phyloP scores from a whole-genome alignment of 2,329 filamentous ascomycete genomes.

The Teratosphaeria destructans region DNA sequence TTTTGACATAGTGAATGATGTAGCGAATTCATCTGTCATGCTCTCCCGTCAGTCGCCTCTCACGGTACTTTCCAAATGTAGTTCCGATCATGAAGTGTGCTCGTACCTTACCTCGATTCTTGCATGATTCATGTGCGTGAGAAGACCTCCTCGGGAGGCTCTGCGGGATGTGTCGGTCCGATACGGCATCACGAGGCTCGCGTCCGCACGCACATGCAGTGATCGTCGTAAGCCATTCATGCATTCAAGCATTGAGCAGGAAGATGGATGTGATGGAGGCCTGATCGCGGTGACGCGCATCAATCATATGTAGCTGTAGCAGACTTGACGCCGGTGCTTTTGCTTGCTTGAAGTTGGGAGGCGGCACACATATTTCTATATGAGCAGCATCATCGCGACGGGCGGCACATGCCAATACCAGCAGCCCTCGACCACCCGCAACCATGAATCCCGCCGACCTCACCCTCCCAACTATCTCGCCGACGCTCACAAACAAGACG shows the following conservation, averaged over 20 bases:
- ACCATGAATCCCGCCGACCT: constrained; percentile 27
- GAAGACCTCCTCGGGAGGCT: neutral
- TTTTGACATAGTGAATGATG: neutral
- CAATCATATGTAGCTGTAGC: neutral
- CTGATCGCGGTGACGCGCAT: neutral
- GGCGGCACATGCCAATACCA: neutral
- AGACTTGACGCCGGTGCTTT: neutral
- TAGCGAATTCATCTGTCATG: neutral
- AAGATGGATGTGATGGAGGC: neutral
- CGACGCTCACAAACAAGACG: constrained; percentile 19
- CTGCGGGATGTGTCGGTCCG: neutral
- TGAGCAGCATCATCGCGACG: neutral
- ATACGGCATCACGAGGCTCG: neutral
- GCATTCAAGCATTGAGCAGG: neutral
- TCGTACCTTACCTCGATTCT: too few species aligned
- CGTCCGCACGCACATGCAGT: neutral
- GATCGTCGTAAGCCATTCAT: neutral
- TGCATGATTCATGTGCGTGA: neutral
- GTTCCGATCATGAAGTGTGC: neutral
- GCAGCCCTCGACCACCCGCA: neutral
- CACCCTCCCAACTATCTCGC: constrained; percentile 14
- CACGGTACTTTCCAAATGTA: neutral
- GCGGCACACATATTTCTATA: neutral
- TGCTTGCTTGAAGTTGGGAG: neutral
- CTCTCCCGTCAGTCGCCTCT: neutral